Evolutionary conservation across 768 basidiomycete genomes (phyloP), one percentile per base, ranked within the genome.

Genomic region (Cystofilobasidium capitatum): DNA sequence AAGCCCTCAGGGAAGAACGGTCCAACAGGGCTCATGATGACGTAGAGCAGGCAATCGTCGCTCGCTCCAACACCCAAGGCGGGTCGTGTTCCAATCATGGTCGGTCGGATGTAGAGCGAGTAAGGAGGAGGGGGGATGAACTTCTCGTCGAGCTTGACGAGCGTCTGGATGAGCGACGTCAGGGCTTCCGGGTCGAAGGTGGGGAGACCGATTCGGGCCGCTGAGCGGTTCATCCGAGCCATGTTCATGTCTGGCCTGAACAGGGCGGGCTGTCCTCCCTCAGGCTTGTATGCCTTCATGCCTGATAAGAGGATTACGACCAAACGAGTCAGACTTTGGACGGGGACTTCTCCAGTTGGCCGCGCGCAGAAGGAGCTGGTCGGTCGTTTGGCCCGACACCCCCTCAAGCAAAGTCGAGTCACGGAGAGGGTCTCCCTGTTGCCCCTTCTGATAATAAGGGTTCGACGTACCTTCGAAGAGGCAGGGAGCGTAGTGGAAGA

Each of bases 401-500:
- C 44, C 44, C 44, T 45, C 44, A 45, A 45, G n/a, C 44, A 45
- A 45, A 45, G 14, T 45, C n/a, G 44, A n/a, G n/a, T 13, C 44
- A 45, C n/a, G n/a, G 44, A 42, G 40, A 10, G 40, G 40, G 40
- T 42, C 40, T 42, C 20, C 40, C 10, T 20, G 40, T 20, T 10
- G 10, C 40, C 10, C 20, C 10, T 10, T 20, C 40, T 42, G 33
- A 45, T 24, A n/a, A n/a, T 9, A 35, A 39, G 29, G 1, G 14
- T 1, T 6, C 12, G 17, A 57, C 65, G 22, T 0, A 60, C 65
- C 65, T 31, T 70, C 71, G 39, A 72, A 71, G 1, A 71, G 64
- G 37, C 35, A 58, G 0, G 59, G 62, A 37, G 62, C 67, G 37
- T 62, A 65, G 37, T 51, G 58, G 24, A 66, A 63, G 24, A 92